Evolutionary conservation across 768 basidiomycete genomes (phyloP), one percentile per base, ranked within the genome.

Genomic region (Pilatotrama ljubarskyi): DNA sequence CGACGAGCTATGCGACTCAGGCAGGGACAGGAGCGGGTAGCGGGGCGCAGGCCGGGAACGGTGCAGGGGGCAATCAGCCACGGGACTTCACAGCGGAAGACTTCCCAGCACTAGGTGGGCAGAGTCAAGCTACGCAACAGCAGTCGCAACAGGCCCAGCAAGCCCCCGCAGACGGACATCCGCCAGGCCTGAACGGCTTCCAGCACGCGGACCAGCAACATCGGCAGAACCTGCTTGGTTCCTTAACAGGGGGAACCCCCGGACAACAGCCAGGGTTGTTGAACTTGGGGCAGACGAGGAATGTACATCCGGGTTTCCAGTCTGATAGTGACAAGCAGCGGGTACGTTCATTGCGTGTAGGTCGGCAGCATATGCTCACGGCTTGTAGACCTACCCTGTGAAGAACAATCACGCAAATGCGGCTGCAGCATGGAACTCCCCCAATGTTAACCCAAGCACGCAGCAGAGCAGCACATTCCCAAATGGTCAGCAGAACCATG

Each of bases 51-150:
- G 69, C 69, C 46, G 74, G 72, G 32, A 71, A 74, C 55, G 76
- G 75, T 48, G 63, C 72, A 26, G 78, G 78, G 35, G 61, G 61
- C 24, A 67, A 70, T 62, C 80, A 82, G 64, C 74, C 82, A 57
- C 78, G 86, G 68, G 86, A 88, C 71, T 90, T 94, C 61, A 89
- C 88, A n/a, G 84, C 87, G 40, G 91, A 93, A 65, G 93, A 95
- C 76, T 94, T 95, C 71, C 93, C 93, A 51, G 93, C 93, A 17
- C 77, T 95, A 25, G 88, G 91, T 11, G 88, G 87, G 52, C 86
- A 83, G 65, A 74, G 78, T 58, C 78, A 80, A 63, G 49, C 69
- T 69, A 51, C 77, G 70, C 69, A 81, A 77, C 63, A 80, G 64
- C 67, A 76, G 76, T 5, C 41, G 35, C 70, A 68, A 50, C 67